A percentile compares a stretch with the other conserved stretches of the same genome.
Evolutionary conservation across 2,329 filamentous ascomycete genomes (phyloP).

Genomic region (Aspergillus sp.): DNA sequence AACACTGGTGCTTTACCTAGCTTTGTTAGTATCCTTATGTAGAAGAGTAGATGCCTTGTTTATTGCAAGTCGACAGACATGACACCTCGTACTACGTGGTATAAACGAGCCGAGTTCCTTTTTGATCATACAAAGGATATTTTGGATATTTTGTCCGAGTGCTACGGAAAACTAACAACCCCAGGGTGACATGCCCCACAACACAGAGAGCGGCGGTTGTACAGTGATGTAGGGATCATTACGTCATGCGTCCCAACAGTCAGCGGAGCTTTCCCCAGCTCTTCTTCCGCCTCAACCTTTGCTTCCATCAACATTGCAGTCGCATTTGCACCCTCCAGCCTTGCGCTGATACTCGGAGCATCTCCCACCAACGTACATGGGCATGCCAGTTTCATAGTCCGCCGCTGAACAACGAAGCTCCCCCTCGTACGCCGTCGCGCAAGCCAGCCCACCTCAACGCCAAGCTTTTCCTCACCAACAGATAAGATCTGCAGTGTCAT

Average conservation of each 20-base stretch:
- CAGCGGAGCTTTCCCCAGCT: constrained; percentile 1
- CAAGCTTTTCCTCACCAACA: constrained; percentile 2
- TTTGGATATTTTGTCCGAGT: background rate
- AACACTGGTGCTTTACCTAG: no score
- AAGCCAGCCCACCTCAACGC: background rate
- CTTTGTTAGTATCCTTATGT: no score
- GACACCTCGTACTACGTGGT: no score
- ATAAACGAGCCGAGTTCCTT: no score
- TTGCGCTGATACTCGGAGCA: background rate
- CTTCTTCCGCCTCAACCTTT: constrained; percentile 1
- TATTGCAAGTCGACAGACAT: no score
- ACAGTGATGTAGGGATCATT: background rate
- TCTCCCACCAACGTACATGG: background rate
- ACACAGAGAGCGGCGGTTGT: no score
- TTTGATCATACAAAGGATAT: background rate
- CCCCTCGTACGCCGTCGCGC: no score
- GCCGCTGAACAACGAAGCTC: background rate
- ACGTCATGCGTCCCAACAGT: constrained; percentile 6
- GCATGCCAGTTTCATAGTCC: background rate
- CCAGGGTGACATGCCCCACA: background rate
- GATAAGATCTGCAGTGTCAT: no score
- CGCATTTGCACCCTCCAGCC: background rate
- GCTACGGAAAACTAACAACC: background rate
- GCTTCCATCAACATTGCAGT: background rate
- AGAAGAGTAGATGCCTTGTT: no score